Evolutionary conservation across 2,329 filamentous ascomycete species (phyloP).

Genomic region (Fusarium haematococcum): DNA sequence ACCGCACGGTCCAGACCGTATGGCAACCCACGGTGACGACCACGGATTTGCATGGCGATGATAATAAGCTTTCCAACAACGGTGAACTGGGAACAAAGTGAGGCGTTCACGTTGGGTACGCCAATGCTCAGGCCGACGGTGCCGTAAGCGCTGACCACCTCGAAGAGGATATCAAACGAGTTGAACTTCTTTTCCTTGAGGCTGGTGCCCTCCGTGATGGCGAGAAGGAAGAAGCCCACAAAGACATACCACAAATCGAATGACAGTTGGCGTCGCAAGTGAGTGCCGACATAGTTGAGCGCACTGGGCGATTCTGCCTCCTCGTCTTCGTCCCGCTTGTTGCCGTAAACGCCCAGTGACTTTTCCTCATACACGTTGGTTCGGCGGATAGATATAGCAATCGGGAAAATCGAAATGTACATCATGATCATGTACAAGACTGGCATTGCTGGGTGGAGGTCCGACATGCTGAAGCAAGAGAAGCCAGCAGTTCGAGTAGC

Average conservation of each 20-base stretch:
- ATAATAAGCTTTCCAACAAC: conserved; percentile 78
- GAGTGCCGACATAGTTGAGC: conserved; percentile 87
- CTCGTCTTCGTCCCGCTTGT: conserved; percentile 58
- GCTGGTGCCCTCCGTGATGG: conserved; percentile 83
- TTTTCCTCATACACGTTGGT: conserved; percentile 98
- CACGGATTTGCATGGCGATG: conserved; percentile 76
- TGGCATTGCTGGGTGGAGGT: conserved; percentile 89
- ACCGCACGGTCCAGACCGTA: conserved; percentile 75
- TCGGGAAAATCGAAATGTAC: conserved; percentile 98
- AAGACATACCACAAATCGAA: conserved; percentile 99
- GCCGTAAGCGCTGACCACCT: conserved; percentile 91
- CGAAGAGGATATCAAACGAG: conserved; percentile 80
- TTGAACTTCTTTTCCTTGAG: conserved; percentile 74
- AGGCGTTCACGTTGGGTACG: conserved; percentile 79
- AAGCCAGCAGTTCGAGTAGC: conserved; percentile 94
- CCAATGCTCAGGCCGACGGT: conserved; percentile 93
- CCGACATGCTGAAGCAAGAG: conserved; percentile 79
- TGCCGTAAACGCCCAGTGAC: conserved; percentile 78
- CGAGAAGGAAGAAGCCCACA: conserved; percentile 90
- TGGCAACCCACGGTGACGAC: conserved; percentile 75
- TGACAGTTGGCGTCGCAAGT: conserved; percentile 91
- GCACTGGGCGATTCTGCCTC: conserved; percentile 64
- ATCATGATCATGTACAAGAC: conserved; percentile 98
- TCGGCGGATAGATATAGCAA: conserved; percentile 92
- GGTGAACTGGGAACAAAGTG: conserved; percentile 85